Evolutionary conservation across 768 basidiomycete genomes (phyloP).

Genomic region (Boletus sensibilis): DNA sequence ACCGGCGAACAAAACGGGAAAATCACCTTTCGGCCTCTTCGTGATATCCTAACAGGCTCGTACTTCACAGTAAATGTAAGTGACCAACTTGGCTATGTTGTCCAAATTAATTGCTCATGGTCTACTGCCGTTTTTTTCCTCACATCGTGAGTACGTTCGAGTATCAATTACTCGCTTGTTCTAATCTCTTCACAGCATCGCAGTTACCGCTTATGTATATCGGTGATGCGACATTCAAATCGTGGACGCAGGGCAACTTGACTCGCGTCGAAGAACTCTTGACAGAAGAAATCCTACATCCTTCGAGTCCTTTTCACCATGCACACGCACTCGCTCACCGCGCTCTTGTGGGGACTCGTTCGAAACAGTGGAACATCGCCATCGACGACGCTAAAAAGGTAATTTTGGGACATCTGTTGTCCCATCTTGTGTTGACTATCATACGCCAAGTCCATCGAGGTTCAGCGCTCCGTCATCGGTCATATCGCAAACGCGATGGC

Average conservation of each 20-base stretch:
- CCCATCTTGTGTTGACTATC: not conserved
- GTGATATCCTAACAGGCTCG: not conserved
- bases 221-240: not conserved
- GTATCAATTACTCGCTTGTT: too few relatives aligned
- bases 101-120: not conserved
- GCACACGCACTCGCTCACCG: conserved; percentile 3
- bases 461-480: conserved; percentile 6
- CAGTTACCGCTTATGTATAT: conserved; percentile 1
- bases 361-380: not conserved
- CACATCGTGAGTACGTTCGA: not conserved
- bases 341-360: not conserved
- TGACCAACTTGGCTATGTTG: too few relatives aligned
- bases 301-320: not conserved
- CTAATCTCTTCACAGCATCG: not conserved
- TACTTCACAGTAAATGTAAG: not conserved
- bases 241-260: conserved; percentile 1
- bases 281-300: not conserved
- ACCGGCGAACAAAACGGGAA: not conserved
- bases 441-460: conserved; percentile 2
- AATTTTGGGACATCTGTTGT: fast-evolving
- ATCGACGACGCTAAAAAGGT: conserved; percentile 13
- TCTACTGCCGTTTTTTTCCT: too few relatives aligned
- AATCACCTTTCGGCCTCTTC: not conserved
- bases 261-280: not conserved
- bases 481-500: conserved; percentile 11